Evolutionary conservation across 176 grass and related monocot genomes (phyloP), one percentile per base, ranked within the genome.

Genomic region (Rhynchospora pubera): DNA sequence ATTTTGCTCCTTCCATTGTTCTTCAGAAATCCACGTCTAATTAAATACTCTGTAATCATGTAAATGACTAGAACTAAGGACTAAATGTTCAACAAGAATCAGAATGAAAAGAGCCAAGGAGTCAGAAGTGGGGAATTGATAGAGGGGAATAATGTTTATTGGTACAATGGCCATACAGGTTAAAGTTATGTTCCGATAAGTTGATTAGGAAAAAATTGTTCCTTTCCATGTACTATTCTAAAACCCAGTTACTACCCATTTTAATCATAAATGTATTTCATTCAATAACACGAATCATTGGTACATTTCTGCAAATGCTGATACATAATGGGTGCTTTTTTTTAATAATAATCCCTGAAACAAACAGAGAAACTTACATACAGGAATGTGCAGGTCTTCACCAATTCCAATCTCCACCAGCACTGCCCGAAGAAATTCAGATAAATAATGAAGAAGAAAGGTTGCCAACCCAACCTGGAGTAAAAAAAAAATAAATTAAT

Each of bases 331-430:
- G 77, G 60, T 76, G 43, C 21, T 12, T 53, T 51, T 76, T 9
- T 76, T 47, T 22, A 55, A 76, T 22, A 55, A 76, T 44, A 76
- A 30, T 55, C 10, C 47, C 47, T 76, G 53, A 76, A 50, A 55
- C 22, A 52, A 30, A 46, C 48, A 75, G 16, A 71, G 87, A 77
- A 93, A 93, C 95, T 93, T 94, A 94, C 95, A 97, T 97, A 97
- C 95, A 97, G 95, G 95, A 89, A 94, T 92, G 88, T 94, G 92
- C 95, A 97, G 94, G 62, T 97, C 95, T 94, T 97, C 95, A 8
- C 85, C 77, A 74, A 97, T 94, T 86, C 95, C 95, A 76, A 97
- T 89, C 88, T 93, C 95, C 71, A 94, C 85, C 48, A 97, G 92
- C 3, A 93, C 13, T 19, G 92, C 75, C 34, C 84, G 89, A 52